phyloP scores from a whole-genome alignment of 768 basidiomycete species.

The Agrocybe pediades region DNA sequence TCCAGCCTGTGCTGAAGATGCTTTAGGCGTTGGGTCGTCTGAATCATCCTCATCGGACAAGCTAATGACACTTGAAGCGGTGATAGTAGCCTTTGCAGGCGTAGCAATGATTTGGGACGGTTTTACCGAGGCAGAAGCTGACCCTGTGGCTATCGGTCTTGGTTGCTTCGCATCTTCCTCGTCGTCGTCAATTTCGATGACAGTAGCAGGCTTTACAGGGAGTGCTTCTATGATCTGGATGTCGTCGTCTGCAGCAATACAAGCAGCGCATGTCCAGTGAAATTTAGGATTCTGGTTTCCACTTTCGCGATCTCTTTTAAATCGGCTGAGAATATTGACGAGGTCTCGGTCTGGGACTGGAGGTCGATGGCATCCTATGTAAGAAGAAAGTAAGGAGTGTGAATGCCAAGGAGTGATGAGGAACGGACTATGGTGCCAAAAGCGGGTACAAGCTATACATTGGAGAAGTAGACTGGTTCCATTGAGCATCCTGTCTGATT shows the following conservation, averaged over 20 bases:
- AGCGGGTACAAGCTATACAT: constrained; percentile 28
- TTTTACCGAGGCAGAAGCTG: too few species aligned
- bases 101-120: too few species aligned
- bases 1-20: background rate
- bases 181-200: background rate
- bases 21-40: background rate
- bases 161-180: too few species aligned
- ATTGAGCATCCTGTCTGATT: constrained; percentile 19
- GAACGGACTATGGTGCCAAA: constrained; percentile 40
- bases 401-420: background rate
- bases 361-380: constrained; percentile 37
- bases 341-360: constrained; percentile 33
- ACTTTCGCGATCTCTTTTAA: constrained; percentile 9
- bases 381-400: background rate
- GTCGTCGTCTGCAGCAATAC: constrained; percentile 11
- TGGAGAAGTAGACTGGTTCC: constrained; percentile 33
- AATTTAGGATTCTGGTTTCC: constrained; percentile 5
- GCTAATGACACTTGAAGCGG: too few species aligned
- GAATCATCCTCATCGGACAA: too few species aligned
- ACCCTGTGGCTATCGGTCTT: too few species aligned
- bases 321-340: constrained; percentile 26
- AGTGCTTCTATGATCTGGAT: background rate
- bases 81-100: too few species aligned
- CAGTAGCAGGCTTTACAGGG: background rate
- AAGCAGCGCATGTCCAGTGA: constrained; percentile 20